Percentiles rank a stretch among this genome's conserved stretches.
Conservation (phyloP, 331 rosid species). For the Arachis monticola region DNA sequence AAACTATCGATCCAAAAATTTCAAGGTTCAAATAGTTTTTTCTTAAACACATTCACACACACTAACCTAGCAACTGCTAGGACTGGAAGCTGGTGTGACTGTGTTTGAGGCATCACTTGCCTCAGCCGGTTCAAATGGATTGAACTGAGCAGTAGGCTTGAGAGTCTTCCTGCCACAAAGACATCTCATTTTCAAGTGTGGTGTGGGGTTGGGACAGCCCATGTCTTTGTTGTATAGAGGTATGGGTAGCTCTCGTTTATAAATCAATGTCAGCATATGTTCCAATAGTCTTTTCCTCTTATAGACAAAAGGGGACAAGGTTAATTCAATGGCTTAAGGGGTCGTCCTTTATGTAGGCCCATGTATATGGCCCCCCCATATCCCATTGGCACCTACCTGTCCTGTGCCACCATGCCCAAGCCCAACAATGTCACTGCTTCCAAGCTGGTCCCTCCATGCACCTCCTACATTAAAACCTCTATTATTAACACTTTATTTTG, state of each 20-base stretch:
- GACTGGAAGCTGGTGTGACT: no score
- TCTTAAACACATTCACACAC: no score
- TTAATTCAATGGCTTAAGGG: slow-evolving; percentile 44
- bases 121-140: no score
- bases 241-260: slow-evolving; percentile 34
- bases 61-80: no score
- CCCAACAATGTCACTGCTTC: slow-evolving; percentile 19
- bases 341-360: slow-evolving; percentile 14
- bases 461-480: not conserved
- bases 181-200: slow-evolving; percentile 13
- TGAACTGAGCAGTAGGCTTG: no score
- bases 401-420: slow-evolving; percentile 1
- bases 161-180: no score
- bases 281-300: slow-evolving; percentile 17
- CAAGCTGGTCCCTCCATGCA: slow-evolving; percentile 5
- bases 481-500: not conserved
- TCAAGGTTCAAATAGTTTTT: no score
- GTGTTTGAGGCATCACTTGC: no score
- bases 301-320: slow-evolving; percentile 50
- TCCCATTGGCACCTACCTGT: slow-evolving; percentile 14
- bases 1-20: no score
- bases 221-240: slow-evolving; percentile 41
- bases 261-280: slow-evolving; percentile 42
- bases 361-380: not conserved
- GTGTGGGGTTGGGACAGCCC: slow-evolving; percentile 52